Conservation (phyloP, 2,329 filamentous ascomycete species). For the Monilinia fructicola region DNA sequence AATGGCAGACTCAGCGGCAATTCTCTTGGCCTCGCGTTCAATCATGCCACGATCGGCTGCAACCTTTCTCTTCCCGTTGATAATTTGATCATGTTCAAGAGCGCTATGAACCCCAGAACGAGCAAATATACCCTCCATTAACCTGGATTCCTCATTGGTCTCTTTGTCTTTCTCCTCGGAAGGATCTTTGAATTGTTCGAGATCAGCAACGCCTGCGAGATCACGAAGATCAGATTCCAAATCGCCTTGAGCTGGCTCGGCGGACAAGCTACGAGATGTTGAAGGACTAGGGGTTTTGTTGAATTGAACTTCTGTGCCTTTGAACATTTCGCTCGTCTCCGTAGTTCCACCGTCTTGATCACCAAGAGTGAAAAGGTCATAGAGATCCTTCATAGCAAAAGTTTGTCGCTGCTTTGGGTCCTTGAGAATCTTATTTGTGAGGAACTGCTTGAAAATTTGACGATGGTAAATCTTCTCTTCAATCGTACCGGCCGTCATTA, state of each 20-base stretch:
- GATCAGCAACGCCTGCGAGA: constrained; percentile 60
- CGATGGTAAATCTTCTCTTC: constrained; percentile 99
- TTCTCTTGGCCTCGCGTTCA: constrained; percentile 74
- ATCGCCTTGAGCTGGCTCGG: constrained; percentile 31
- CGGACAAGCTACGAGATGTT: constrained; percentile 18
- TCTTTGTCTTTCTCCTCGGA: constrained; percentile 43
- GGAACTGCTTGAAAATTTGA: constrained; percentile 97
- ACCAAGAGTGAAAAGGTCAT: constrained; percentile 85
- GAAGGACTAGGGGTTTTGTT: constrained; percentile 43
- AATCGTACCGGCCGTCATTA: constrained; percentile 98
- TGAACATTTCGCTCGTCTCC: constrained; percentile 83
- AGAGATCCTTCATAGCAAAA: constrained; percentile 85
- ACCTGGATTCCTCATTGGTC: constrained; percentile 64
- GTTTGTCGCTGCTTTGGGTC: constrained; percentile 92
- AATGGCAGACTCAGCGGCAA: constrained; percentile 74
- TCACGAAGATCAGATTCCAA: constrained; percentile 50
- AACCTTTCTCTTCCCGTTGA: constrained; percentile 71
- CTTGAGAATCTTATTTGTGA: constrained; percentile 93
- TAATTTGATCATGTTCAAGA: constrained; percentile 88
- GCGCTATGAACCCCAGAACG: constrained; percentile 85
- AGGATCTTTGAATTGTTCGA: constrained; percentile 60
- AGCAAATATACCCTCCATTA: constrained; percentile 88
- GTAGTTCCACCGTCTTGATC: constrained; percentile 67
- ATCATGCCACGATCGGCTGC: constrained; percentile 76
- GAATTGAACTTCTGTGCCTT: constrained; percentile 77